A percentile compares a stretch with the other conserved stretches of the same genome.
Conservation (phyloP, 257 asterid genomes). For the Forsythia viridissima region DNA sequence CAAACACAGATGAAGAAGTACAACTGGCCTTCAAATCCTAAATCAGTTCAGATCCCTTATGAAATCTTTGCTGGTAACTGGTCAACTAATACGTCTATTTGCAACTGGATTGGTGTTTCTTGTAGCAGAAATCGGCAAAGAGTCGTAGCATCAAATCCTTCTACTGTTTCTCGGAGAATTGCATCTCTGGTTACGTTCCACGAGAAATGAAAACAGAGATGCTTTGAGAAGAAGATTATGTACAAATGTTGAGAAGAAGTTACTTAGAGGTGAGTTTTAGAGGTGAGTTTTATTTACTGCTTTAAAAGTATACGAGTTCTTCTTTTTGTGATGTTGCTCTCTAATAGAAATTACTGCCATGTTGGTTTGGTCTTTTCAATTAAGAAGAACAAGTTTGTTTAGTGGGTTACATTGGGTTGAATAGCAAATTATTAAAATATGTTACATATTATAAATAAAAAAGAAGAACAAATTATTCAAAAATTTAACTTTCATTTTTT, state of each 20-base stretch:
- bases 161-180: slow-evolving; percentile 36
- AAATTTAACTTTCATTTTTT: no score
- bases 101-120: slow-evolving; percentile 47
- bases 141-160: slow-evolving; percentile 31
- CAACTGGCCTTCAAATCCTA: slow-evolving; percentile 24
- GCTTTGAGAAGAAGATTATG: slow-evolving; percentile 51
- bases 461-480: no score
- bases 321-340: neutral
- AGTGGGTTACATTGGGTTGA: no score
- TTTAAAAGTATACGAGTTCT: neutral
- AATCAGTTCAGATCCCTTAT: slow-evolving; percentile 29
- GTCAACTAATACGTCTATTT: slow-evolving; percentile 26
- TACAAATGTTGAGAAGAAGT: slow-evolving; percentile 51
- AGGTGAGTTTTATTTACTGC: slow-evolving; percentile 24
- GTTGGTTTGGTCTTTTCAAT: slow-evolving; percentile 7
- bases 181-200: slow-evolving; percentile 51
- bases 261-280: no score
- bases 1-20: slow-evolving; percentile 12
- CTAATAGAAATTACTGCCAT: neutral
- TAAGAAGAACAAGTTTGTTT: no score
- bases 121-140: no score
- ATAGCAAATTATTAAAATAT: no score
- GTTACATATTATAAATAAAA: no score
- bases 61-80: slow-evolving; percentile 26
- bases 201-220: slow-evolving; percentile 52